Evolutionary conservation across 2,329 filamentous ascomycete genomes (phyloP).

Genomic region (Dichotomopilus funicola): DNA sequence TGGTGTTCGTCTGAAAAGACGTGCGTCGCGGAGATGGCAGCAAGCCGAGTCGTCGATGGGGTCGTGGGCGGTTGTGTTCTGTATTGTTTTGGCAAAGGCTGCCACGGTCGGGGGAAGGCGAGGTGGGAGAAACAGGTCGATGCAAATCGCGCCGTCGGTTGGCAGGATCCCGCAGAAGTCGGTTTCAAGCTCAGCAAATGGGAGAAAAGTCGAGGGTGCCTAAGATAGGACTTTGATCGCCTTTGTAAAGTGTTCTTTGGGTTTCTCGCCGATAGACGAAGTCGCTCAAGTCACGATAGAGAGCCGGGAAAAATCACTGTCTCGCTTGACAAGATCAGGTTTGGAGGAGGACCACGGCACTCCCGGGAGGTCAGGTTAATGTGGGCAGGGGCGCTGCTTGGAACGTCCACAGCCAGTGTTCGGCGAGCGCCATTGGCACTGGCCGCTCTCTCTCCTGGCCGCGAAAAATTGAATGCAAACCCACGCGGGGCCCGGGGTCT

Average conservation of each 20-base stretch:
- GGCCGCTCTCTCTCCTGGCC: slow-evolving; percentile 3
- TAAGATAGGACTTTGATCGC: slow-evolving; percentile 21
- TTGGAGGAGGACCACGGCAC: slow-evolving; percentile 19
- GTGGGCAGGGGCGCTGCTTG: slow-evolving; percentile 17
- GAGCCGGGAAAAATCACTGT: slow-evolving; percentile 19
- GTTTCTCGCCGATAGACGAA: slow-evolving; percentile 14
- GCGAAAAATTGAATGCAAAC: slow-evolving; percentile 18
- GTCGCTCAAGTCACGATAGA: slow-evolving; percentile 16
- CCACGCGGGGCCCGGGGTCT: slow-evolving; percentile 7
- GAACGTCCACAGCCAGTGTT: slow-evolving; percentile 3
- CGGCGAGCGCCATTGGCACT: slow-evolving; percentile 12
- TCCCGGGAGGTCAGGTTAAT: slow-evolving; percentile 14
- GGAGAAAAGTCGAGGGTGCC: slow-evolving; percentile 14
- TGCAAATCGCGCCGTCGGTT: slow-evolving; percentile 17
- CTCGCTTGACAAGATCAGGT: slow-evolving; percentile 18
- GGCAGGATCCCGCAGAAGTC: slow-evolving; percentile 19
- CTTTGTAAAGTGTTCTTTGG: slow-evolving; percentile 8
- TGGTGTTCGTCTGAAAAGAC: slow-evolving; percentile 14
- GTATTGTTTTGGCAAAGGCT: slow-evolving; percentile 16
- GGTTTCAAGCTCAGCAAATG: slow-evolving; percentile 16
- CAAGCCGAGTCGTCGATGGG: slow-evolving; percentile 18
- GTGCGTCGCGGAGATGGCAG: slow-evolving; percentile 14
- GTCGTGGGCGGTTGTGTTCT: not conserved
- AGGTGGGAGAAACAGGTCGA: slow-evolving; percentile 9
- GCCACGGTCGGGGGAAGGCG: slow-evolving; percentile 18